Evolutionary conservation across 352 stramenopile genomes (phyloP), one percentile per base, ranked within the genome.

Genomic region (Phytophthora parvispora): DNA sequence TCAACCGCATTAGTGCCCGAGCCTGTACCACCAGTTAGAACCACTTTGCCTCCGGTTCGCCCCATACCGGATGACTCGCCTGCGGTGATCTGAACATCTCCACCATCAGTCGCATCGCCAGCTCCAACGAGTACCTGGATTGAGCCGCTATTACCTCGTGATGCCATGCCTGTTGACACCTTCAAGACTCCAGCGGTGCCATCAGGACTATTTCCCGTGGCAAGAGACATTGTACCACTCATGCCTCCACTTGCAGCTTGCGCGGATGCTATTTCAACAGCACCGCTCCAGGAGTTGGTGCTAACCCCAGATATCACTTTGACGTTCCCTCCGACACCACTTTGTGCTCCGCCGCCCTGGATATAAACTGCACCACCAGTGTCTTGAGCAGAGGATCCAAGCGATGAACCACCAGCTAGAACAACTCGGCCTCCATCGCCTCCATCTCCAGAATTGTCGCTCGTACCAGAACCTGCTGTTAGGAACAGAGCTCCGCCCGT

Each of bases 1-100:
- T 98, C 96, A 25, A 75, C 89, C 7, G 83, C 77, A 72, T 98
- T 87, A 43, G 88, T 83, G 51, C 77, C 90, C 22, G 90, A 91
- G 3, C 81, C 82, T 13, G 78, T 60, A n/a, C 86, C 86, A 65
- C 74, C 86, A 65, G 52, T 69, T 43, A 93, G 20, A 8, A 40
- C 60, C 7, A 89, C 79, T 31, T 80, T 86, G 1, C 87, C 87
- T 64, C 87, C 86, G 18, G 71, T 57, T 51, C 76, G 83, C 12
- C 80, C 83, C 52, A 79, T 75, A 6, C 79, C 77, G 31, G 85
- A 79, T 16, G 86, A 86, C 40, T 79, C 81, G 2, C 92, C 92
- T 51, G 90, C 90, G 29, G 63, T 68, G 8, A 97, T n/a, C 22
- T 67, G 63, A 13, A 97, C 31, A 32, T 89, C 66, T 20, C 86